phyloP scores from a whole-genome alignment of 108 stramenopile genomes.

The Nitzschia sp. region DNA sequence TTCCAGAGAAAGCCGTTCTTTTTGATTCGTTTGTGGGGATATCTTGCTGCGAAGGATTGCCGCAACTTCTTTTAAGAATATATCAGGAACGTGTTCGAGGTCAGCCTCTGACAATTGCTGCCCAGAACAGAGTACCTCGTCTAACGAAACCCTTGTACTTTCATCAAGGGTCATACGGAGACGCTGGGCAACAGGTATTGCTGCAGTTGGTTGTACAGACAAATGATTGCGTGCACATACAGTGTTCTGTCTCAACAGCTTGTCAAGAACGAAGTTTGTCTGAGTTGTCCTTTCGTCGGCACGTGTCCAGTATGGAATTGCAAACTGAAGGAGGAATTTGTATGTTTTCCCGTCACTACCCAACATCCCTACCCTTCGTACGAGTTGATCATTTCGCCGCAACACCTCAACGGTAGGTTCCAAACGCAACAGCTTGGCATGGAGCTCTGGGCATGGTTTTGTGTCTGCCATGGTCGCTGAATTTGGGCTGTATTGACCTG shows the following conservation, averaged over 20 bases:
- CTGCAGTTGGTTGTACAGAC: constrained; percentile 66
- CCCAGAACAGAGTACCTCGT: constrained; percentile 41
- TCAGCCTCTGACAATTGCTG: neutral
- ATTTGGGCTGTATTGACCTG: constrained; percentile 83
- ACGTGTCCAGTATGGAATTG: constrained; percentile 82
- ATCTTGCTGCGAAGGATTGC: constrained; percentile 14
- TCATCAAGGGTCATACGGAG: constrained; percentile 71
- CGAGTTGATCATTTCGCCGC: constrained; percentile 64
- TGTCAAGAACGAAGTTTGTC: constrained; percentile 61
- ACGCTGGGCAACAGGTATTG: constrained; percentile 83
- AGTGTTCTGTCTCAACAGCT: constrained; percentile 58
- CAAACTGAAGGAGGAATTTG: constrained; percentile 75
- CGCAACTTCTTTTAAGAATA: constrained; percentile 31
- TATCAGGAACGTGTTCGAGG: constrained; percentile 1
- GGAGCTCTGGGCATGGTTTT: constrained; percentile 78
- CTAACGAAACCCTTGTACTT: constrained; percentile 57
- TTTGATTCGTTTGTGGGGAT: constrained; percentile 21
- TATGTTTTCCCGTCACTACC: constrained; percentile 81
- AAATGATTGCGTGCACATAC: constrained; percentile 56
- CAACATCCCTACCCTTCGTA: constrained; percentile 74
- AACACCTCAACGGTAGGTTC: constrained; percentile 56
- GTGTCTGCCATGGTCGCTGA: constrained; percentile 46
- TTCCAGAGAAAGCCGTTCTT: constrained; percentile 22
- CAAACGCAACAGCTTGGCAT: constrained; percentile 76
- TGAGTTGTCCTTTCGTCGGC: constrained; percentile 82